Percentiles rank a stretch among this genome's conserved stretches.
Evolutionary conservation across 202 grass and related monocot species (phyloP).

Genomic region (Panicum virgatum): DNA sequence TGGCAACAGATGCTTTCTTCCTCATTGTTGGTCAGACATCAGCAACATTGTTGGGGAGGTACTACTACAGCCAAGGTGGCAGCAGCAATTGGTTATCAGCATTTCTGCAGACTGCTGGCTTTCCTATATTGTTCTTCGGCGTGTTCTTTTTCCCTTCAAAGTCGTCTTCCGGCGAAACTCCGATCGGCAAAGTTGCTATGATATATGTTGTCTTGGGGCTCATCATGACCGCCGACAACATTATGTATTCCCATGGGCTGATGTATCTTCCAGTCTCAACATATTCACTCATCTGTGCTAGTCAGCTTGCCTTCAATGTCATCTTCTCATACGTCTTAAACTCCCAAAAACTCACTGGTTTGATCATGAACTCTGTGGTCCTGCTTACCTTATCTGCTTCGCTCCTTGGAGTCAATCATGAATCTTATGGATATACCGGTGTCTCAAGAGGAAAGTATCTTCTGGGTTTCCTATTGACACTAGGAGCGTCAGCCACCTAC

Average conservation of each 20-base stretch:
- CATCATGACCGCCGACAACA: slow-evolving; percentile 67
- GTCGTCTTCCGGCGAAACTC: slow-evolving; percentile 16
- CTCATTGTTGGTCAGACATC: slow-evolving; percentile 54
- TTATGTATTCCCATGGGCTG: slow-evolving; percentile 81
- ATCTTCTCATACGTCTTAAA: slow-evolving; percentile 80
- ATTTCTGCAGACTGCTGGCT: slow-evolving; percentile 55
- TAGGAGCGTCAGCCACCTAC: slow-evolving; percentile 63
- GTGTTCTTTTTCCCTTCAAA: slow-evolving; percentile 41
- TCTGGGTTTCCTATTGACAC: slow-evolving; percentile 56
- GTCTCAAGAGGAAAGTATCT: slow-evolving; percentile 44
- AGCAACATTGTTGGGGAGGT: slow-evolving; percentile 53
- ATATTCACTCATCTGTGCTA: slow-evolving; percentile 79
- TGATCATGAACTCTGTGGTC: slow-evolving; percentile 75
- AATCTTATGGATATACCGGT: slow-evolving; percentile 26
- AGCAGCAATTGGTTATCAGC: slow-evolving; percentile 64
- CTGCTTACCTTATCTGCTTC: slow-evolving; percentile 69
- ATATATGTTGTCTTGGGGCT: slow-evolving; percentile 72
- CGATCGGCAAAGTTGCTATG: slow-evolving; percentile 35
- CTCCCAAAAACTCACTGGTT: slow-evolving; percentile 64
- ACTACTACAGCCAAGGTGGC: slow-evolving; percentile 74
- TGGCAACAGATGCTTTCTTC: slow-evolving; percentile 43
- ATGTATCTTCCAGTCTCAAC: slow-evolving; percentile 72
- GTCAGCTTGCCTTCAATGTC: slow-evolving; percentile 77
- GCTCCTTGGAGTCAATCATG: slow-evolving; percentile 55
- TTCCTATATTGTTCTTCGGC: slow-evolving; percentile 54